These are phyloP conservation scores for Acanthamoeba sp. DNA, from an alignment of 208 protist genomes.

Conservation along the genomic window DNA sequence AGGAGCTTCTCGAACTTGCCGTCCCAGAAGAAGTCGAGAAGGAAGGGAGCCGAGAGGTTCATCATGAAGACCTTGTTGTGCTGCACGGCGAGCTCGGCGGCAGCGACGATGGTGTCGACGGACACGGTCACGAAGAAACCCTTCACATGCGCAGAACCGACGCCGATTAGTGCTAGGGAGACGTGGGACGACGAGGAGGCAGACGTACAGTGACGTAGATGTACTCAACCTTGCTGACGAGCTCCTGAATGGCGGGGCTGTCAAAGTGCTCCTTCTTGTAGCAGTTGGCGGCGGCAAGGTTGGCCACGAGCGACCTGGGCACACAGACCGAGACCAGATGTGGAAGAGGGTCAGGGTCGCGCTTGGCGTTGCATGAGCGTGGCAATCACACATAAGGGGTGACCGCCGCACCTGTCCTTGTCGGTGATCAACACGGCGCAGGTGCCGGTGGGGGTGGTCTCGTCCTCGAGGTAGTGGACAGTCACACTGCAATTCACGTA, in stretches of 20 bases:
- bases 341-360: background rate
- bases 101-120: constrained; percentile 91
- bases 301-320: constrained; percentile 95
- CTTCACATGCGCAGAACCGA: background rate
- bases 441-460: constrained; percentile 94
- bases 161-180: constrained; percentile 92
- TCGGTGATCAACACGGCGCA: constrained; percentile 97
- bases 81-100: constrained; percentile 93
- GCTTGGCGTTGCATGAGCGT: too few species aligned
- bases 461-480: constrained; percentile 91
- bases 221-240: constrained; percentile 86
- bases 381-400: background rate
- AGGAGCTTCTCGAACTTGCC: constrained; percentile 90
- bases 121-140: constrained; percentile 97
- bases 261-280: constrained; percentile 95
- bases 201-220: constrained; percentile 79
- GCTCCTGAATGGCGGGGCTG: constrained; percentile 84
- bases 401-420: constrained; percentile 91
- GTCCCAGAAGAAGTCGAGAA: constrained; percentile 96
- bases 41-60: constrained; percentile 97
- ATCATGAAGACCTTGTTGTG: constrained; percentile 94
- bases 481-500: constrained; percentile 82
- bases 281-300: constrained; percentile 97
- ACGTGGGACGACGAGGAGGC: background rate
- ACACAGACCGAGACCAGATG: too few species aligned